Percentiles rank a stretch among this genome's conserved stretches.
These are phyloP conservation scores for Tylopilus orsonianus DNA, from an alignment of 1,284 basidiomycete genomes.

Conservation along the genomic window DNA sequence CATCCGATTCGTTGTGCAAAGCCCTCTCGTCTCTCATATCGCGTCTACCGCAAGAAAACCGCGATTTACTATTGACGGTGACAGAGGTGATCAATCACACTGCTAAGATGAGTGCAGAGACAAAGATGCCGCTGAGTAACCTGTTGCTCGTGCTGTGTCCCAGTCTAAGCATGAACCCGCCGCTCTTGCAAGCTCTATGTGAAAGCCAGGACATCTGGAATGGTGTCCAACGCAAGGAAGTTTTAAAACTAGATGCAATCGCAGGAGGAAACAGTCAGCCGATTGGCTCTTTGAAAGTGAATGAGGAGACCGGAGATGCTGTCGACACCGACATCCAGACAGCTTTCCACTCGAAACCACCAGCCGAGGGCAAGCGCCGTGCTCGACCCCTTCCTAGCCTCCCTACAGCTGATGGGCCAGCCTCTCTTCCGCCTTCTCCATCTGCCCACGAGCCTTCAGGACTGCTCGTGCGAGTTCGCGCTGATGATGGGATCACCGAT, in stretches of 20 bases:
- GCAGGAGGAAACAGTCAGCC: slow-evolving; percentile 2
- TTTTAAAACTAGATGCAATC: slow-evolving; percentile 7
- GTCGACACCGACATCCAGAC: neutral
- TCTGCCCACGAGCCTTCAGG: slow-evolving; percentile 12
- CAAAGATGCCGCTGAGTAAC: slow-evolving; percentile 85
- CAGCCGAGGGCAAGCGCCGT: slow-evolving; percentile 20
- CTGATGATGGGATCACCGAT: slow-evolving; percentile 1
- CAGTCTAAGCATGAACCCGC: slow-evolving; percentile 77
- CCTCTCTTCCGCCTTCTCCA: slow-evolving; percentile 4
- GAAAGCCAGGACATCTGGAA: slow-evolving; percentile 70
- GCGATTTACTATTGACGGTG: slow-evolving; percentile 70
- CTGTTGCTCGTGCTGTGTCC: slow-evolving; percentile 79
- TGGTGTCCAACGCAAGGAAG: slow-evolving; percentile 21
- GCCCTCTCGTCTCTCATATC: slow-evolving; percentile 58
- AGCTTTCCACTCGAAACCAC: slow-evolving; percentile 1
- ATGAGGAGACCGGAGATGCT: neutral
- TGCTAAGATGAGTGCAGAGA: slow-evolving; percentile 58
- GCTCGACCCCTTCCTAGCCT: slow-evolving; percentile 30
- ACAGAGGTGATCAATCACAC: slow-evolving; percentile 72
- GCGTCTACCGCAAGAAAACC: slow-evolving; percentile 70
- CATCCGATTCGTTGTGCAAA: slow-evolving; percentile 54
- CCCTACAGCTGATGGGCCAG: slow-evolving; percentile 15
- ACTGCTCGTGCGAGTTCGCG: neutral
- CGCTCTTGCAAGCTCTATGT: slow-evolving; percentile 69
- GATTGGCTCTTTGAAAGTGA: neutral